Percentiles rank a stretch among this genome's conserved stretches.
Evolutionary conservation across 345 rosid species (phyloP).

Genomic region (Punica granatum): DNA sequence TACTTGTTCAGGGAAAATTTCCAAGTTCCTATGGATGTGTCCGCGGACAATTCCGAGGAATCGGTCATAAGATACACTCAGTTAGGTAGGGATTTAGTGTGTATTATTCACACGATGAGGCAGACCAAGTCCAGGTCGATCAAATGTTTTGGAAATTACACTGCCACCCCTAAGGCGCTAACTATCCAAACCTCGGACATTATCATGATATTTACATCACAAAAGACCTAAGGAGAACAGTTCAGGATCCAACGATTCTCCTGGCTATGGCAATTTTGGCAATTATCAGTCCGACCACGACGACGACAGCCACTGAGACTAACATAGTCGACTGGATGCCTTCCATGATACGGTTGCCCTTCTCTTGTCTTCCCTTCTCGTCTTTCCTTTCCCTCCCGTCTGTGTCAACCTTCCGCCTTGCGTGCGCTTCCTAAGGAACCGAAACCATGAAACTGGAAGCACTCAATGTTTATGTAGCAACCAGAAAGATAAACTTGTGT

Average conservation of each 20-base stretch:
- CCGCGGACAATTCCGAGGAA: no score
- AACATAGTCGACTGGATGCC: neutral
- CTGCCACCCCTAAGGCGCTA: neutral
- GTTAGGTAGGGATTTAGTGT: no score
- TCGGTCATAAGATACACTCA: no score
- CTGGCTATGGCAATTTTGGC: neutral
- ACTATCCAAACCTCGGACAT: no score
- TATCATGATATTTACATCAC: neutral
- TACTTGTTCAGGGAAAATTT: neutral
- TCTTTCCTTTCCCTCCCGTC: neutral
- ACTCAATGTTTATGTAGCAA: no score
- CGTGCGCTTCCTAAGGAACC: neutral
- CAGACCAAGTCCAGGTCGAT: no score
- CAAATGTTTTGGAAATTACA: neutral
- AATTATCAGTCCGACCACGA: conserved; percentile 8
- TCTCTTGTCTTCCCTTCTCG: neutral
- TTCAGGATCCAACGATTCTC: conserved; percentile 4
- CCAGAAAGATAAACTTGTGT: no score
- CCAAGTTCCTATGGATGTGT: neutral
- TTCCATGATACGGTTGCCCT: neutral
- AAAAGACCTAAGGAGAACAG: neutral
- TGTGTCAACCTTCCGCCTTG: neutral
- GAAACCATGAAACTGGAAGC: neutral
- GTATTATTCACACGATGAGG: no score
- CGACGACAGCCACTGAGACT: conserved; percentile 11